Evolutionary conservation across 257 asterid species (phyloP).

Genomic region (Solanum boliviense): DNA sequence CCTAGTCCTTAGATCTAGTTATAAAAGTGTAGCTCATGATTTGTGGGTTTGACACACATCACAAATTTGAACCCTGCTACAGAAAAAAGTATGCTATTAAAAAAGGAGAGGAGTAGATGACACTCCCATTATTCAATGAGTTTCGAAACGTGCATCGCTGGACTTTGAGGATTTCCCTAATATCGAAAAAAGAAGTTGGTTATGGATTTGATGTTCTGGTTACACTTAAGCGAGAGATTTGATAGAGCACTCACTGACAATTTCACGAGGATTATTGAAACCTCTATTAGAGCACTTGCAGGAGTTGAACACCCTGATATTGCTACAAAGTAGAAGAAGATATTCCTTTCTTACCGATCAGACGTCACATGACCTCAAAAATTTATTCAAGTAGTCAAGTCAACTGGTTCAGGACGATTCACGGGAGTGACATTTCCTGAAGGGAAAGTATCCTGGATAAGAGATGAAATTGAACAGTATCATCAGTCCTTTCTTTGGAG

Average conservation of each 20-base stretch:
- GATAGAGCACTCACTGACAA: slow-evolving; percentile 12
- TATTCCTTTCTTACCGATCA: slow-evolving; percentile 17
- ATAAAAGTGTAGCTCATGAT: not conserved
- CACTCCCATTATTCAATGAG: not conserved
- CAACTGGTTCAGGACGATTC: slow-evolving; percentile 18
- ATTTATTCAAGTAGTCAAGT: slow-evolving; percentile 16
- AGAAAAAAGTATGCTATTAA: not conserved
- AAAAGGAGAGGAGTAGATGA: not conserved
- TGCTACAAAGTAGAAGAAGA: slow-evolving; percentile 9
- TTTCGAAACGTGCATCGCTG: not conserved
- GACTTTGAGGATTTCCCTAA: not conserved
- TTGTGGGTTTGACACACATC: not conserved
- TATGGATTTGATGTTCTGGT: not conserved
- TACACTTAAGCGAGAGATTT: not conserved
- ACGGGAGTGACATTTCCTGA: slow-evolving; percentile 23
- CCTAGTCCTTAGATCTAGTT: not conserved
- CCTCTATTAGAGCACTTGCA: slow-evolving; percentile 19
- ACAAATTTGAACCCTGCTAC: not conserved
- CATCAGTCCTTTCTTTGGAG: slow-evolving; percentile 18
- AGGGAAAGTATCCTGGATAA: slow-evolving; percentile 6
- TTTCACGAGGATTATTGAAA: slow-evolving; percentile 13
- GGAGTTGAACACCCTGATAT: slow-evolving; percentile 16
- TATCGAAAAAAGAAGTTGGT: not conserved
- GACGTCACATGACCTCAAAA: slow-evolving; percentile 22
- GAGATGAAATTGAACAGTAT: slow-evolving; percentile 13